A percentile compares a stretch with the other conserved stretches of the same genome.
These are phyloP conservation scores for Aspergillus terreus DNA, from an alignment of 2,329 filamentous ascomycete genomes.

Conservation along the genomic window DNA sequence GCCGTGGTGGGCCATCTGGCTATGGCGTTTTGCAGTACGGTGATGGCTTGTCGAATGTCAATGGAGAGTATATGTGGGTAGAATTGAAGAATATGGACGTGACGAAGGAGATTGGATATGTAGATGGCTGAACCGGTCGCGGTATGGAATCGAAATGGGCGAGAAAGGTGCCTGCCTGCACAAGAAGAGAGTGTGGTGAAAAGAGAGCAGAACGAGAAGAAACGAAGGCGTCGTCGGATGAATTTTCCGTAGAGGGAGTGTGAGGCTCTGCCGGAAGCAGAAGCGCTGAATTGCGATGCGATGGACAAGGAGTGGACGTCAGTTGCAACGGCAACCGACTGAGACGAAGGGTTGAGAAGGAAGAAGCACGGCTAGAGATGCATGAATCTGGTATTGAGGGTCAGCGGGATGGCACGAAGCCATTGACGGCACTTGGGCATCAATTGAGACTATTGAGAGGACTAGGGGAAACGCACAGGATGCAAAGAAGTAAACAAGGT, in stretches of 20 bases:
- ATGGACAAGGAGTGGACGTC: conserved; percentile 22
- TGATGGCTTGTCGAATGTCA: neutral
- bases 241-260: neutral
- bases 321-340: conserved; percentile 16
- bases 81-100: neutral
- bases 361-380: conserved; percentile 7
- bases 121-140: neutral
- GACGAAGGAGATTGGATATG: neutral
- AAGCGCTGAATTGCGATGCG: conserved; percentile 1
- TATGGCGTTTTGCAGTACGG: neutral
- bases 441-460: too few species aligned
- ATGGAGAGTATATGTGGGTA: neutral
- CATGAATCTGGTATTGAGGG: conserved; percentile 5
- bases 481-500: conserved; percentile 1
- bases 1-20: neutral
- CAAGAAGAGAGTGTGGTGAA: conserved; percentile 6
- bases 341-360: conserved; percentile 3
- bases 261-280: neutral
- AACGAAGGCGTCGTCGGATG: conserved; percentile 4
- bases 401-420: too few species aligned
- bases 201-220: conserved; percentile 3
- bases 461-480: neutral
- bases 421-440: too few species aligned
- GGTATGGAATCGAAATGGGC: neutral
- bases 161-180: conserved; percentile 13